Evolutionary conservation across 345 rosid genomes (phyloP).

Genomic region (Citrus sp.): DNA sequence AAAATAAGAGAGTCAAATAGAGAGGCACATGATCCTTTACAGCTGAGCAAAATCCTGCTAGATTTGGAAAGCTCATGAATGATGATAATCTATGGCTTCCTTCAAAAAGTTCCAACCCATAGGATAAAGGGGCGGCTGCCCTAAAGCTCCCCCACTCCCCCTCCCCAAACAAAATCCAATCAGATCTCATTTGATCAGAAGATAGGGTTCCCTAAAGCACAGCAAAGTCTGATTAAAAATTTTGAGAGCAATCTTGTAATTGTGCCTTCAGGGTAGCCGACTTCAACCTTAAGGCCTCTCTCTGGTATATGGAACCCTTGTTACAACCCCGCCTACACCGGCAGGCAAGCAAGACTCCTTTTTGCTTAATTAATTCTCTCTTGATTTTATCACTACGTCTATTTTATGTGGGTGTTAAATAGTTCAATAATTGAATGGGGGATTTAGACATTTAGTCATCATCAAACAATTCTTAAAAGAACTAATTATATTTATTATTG

Average conservation of each 20-base stretch:
- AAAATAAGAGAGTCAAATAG: background rate
- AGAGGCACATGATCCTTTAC: constrained; percentile 7
- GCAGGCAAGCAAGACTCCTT: too few species aligned
- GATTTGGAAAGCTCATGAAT: constrained; percentile 15
- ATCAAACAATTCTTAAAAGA: too few species aligned
- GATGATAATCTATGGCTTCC: background rate
- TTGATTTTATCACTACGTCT: too few species aligned
- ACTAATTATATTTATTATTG: too few species aligned
- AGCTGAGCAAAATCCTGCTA: constrained; percentile 23
- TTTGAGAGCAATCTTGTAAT: background rate
- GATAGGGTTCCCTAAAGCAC: constrained; percentile 16
- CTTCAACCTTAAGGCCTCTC: background rate
- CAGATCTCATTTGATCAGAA: constrained; percentile 10
- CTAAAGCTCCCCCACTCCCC: background rate
- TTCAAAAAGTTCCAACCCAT: background rate
- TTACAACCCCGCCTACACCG: too few species aligned
- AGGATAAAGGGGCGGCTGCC: background rate
- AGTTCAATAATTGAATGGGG: too few species aligned
- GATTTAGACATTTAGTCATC: too few species aligned
- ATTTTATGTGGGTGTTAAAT: too few species aligned
- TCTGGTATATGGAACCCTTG: too few species aligned
- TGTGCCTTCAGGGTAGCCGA: background rate
- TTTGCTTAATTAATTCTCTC: too few species aligned
- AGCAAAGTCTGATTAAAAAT: constrained; percentile 18
- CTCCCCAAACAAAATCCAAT: constrained; percentile 11